phyloP scores from a whole-genome alignment of 768 basidiomycete genomes.

The Gymnopilus dilepis region DNA sequence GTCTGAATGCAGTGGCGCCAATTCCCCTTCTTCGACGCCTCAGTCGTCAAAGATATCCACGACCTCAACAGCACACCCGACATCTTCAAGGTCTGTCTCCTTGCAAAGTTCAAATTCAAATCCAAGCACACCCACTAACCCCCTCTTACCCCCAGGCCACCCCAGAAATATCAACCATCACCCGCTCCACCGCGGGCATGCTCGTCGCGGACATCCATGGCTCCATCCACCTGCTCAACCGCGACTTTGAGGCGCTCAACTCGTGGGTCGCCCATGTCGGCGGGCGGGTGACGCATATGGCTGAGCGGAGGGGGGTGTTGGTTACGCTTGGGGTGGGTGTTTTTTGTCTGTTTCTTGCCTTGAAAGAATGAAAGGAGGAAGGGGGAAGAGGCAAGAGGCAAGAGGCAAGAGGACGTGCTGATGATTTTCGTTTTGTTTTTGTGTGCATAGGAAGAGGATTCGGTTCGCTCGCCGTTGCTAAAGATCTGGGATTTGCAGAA shows the following conservation, averaged over 20 bases:
- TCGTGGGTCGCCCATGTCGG: constrained; percentile 84
- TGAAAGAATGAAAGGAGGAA: too few species aligned
- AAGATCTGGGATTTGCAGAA: constrained; percentile 91
- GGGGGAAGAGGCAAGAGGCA: too few species aligned
- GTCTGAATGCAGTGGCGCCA: constrained; percentile 70
- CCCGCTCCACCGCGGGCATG: constrained; percentile 66
- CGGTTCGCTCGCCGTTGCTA: constrained; percentile 66
- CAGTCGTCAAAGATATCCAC: constrained; percentile 78
- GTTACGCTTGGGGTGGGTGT: constrained; percentile 86
- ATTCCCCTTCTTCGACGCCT: constrained; percentile 87
- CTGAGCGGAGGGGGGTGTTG: constrained; percentile 78
- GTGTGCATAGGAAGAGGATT: constrained; percentile 71
- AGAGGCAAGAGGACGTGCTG: too few species aligned
- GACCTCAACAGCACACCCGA: constrained; percentile 78
- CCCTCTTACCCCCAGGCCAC: constrained; percentile 46
- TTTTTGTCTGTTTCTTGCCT: background rate
- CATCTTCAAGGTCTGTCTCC: constrained; percentile 68
- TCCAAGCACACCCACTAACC: too few species aligned
- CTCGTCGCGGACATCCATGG: constrained; percentile 89
- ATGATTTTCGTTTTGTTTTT: background rate
- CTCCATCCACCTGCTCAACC: constrained; percentile 75
- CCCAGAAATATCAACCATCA: constrained; percentile 74
- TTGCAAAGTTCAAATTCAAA: too few species aligned
- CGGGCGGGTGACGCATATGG: constrained; percentile 88
- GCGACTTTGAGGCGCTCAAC: constrained; percentile 69